Evolutionary conservation across 2,329 filamentous ascomycete species (phyloP).

Genomic region (Falciphora oryzae): DNA sequence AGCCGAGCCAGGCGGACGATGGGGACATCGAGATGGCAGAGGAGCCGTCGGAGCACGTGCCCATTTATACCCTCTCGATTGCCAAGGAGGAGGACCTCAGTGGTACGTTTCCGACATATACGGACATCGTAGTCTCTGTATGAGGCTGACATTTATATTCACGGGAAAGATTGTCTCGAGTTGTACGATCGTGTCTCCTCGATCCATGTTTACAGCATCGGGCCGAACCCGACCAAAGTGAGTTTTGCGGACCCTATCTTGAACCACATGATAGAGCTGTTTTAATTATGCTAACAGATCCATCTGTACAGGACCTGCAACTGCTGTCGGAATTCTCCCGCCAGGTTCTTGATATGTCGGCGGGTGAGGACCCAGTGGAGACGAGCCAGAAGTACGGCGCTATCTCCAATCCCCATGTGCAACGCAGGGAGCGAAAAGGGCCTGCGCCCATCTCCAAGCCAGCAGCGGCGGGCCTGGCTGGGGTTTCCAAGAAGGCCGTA

Average conservation of each 20-base stretch:
- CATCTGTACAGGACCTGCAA: conserved; percentile 49
- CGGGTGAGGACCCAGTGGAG: conserved; percentile 53
- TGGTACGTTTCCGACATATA: conserved; percentile 34
- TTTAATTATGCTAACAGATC: not conserved
- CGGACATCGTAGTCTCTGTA: not conserved
- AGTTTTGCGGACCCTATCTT: conserved; percentile 4
- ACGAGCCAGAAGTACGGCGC: conserved; percentile 61
- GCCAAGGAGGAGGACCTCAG: conserved; percentile 68
- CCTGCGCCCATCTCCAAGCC: not conserved
- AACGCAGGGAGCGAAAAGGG: conserved; percentile 39
- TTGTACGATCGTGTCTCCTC: conserved; percentile 69
- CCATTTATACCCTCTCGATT: conserved; percentile 57
- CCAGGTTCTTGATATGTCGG: conserved; percentile 51
- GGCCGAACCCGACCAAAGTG: conserved; percentile 62
- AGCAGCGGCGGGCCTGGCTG: not conserved
- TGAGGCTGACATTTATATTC: not conserved
- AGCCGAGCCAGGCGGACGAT: conserved; percentile 32
- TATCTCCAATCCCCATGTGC: conserved; percentile 68
- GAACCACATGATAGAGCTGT: not conserved
- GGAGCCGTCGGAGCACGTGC: conserved; percentile 41
- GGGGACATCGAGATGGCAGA: conserved; percentile 64
- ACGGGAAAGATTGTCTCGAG: conserved; percentile 35
- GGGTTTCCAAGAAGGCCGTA: conserved; percentile 11
- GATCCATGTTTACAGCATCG: conserved; percentile 83
- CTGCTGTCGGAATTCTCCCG: conserved; percentile 64